Conservation (phyloP, 345 rosid species). For the Carallia brachiata region DNA sequence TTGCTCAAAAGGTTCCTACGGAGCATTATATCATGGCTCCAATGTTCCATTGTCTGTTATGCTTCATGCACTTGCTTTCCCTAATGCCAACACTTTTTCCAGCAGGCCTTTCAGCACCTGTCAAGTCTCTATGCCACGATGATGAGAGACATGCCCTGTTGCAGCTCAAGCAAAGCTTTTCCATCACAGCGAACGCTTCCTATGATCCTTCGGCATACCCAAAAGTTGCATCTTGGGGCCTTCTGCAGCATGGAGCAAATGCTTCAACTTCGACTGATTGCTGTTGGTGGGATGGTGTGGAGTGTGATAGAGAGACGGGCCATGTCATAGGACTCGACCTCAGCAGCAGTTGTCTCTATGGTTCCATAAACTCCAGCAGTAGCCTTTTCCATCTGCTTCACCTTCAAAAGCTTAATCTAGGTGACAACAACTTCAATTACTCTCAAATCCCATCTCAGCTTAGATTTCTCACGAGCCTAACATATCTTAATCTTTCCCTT, state of each 20-base stretch:
- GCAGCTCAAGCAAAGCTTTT: conserved; percentile 13
- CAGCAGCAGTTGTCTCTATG: conserved; percentile 14
- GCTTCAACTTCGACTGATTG: conserved; percentile 6
- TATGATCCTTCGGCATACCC: not conserved
- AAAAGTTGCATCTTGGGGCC: conserved; percentile 5
- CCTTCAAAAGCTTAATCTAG: conserved; percentile 18
- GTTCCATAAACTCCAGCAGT: conserved; percentile 18
- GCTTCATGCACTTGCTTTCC: too few relatives aligned
- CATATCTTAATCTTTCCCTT: conserved; percentile 8
- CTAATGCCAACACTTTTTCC: too few relatives aligned
- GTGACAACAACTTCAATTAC: conserved; percentile 12
- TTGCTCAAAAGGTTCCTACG: too few relatives aligned
- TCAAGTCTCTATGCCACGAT: not conserved
- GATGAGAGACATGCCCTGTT: conserved; percentile 4
- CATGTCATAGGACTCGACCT: conserved; percentile 15
- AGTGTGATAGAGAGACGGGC: not conserved
- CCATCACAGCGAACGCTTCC: not conserved
- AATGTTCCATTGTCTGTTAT: too few relatives aligned
- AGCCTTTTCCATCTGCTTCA: conserved; percentile 22
- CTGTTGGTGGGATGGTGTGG: conserved; percentile 24
- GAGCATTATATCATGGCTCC: too few relatives aligned
- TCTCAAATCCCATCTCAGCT: conserved; percentile 18
- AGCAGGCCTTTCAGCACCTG: not conserved
- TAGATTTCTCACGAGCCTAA: not conserved
- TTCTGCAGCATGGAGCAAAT: not conserved